A percentile compares a stretch with the other conserved stretches of the same genome.
These are phyloP conservation scores for Argentina anserina DNA, from an alignment of 306 rosid genomes.

Conservation along the genomic window DNA sequence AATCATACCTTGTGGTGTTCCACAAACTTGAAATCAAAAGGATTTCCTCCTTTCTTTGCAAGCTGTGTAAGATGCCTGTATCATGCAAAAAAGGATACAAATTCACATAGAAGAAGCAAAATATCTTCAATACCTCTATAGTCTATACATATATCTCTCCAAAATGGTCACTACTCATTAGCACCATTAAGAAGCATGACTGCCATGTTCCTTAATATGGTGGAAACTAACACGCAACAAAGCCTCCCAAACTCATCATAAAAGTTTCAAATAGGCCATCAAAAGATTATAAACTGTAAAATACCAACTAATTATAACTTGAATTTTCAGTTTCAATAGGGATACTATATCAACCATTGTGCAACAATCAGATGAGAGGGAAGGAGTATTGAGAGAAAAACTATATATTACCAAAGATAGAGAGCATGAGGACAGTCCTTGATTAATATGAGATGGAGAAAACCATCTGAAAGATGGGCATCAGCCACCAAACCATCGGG, in stretches of 20 bases:
- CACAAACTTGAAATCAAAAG: conserved; percentile 73
- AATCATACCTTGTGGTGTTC: conserved; percentile 81
- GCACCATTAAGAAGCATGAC: not conserved
- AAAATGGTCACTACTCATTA: not conserved
- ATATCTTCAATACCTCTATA: not conserved
- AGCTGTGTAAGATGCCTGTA: conserved; percentile 89
- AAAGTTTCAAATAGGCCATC: not conserved
- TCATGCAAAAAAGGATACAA: not conserved
- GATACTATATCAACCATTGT: not conserved
- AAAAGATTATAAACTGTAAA: not conserved
- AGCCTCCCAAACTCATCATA: not conserved
- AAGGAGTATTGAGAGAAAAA: conserved; percentile 11
- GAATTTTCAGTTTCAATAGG: not conserved
- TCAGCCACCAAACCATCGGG: conserved; percentile 97
- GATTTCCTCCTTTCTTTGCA: conserved; percentile 74
- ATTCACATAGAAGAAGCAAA: not conserved
- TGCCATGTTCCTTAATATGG: not conserved
- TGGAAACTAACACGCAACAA: not conserved
- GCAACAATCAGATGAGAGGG: not conserved
- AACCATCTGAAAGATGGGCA: conserved; percentile 95
- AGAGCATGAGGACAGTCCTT: conserved; percentile 75
- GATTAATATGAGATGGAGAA: conserved; percentile 78
- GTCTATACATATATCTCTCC: not conserved
- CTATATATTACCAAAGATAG: conserved; percentile 53
- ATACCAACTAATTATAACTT: not conserved